Evolutionary conservation across 2,329 filamentous ascomycete species (phyloP), one percentile per base, ranked within the genome.

Genomic region (Cladosporium sp.): DNA sequence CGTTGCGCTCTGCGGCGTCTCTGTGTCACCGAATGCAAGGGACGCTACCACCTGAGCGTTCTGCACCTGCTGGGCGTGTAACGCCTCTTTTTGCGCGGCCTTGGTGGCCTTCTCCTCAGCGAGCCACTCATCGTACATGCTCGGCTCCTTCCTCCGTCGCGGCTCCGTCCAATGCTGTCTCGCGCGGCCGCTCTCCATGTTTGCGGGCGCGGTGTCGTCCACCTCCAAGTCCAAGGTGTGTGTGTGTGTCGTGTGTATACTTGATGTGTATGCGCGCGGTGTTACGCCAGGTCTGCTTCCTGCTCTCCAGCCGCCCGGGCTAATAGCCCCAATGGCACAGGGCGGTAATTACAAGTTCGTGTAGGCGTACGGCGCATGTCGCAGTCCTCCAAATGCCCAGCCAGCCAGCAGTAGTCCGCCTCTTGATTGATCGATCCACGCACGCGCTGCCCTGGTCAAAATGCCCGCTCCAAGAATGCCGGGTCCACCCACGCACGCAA

Each of bases 101-200:
- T 63, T 61, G 54, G 54, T 58, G 43, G 61, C 65, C 23, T 69
- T 67, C 26, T 72, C 71, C 63, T 73, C 68, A 28, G 68, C 71
- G 54, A 75, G 71, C 65, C 72, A 75, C 59, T 74, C 71, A 65
- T 76, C 74, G 65, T 76, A 75, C 67, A 73, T 65, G 39, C 67
- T 74, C 56, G 74, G 73, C 67, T 74, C 69, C 58, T 72, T 74
- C 56, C 70, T 65, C 51, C 68, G 63, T 67, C 70, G 58, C 64
- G 66, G 34, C 65, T 64, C 54, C 62, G 65, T 68, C 69, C 62
- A 64, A 51, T 64, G 62, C 39, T 59, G 62, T 43, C 62, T 58
- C 28, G 26, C 62, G 43, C 48, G 62, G 23, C 62, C 62, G 54
- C 58, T 65, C 56, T 48, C 53, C 63, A 56, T 61, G 46, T 14